phyloP scores from a whole-genome alignment of 495 filamentous ascomycete genomes.

The Podospora pseudocomata region DNA sequence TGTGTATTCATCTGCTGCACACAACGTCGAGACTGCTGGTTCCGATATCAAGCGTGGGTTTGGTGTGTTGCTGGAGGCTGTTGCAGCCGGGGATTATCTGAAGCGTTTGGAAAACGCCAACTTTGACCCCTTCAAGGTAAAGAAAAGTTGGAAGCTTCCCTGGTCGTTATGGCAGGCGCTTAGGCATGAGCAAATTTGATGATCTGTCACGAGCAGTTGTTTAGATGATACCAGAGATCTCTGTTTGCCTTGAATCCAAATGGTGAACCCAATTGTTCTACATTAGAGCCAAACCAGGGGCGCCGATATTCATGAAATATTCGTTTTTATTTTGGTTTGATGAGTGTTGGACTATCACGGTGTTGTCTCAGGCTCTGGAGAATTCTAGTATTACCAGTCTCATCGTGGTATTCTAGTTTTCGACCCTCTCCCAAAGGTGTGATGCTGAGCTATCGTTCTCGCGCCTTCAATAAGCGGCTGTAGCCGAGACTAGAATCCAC shows the following conservation, averaged over 20 bases:
- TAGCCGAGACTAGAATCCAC: background rate
- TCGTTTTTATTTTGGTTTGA: no score
- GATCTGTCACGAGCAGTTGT: background rate
- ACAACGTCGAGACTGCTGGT: conserved; percentile 30
- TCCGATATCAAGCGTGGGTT: conserved; percentile 63
- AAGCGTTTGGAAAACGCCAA: conserved; percentile 69
- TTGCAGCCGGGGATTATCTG: conserved; percentile 76
- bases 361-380: no score
- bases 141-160: conserved; percentile 81
- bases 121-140: conserved; percentile 70
- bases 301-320: no score
- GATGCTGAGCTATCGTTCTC: background rate
- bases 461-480: conserved; percentile 1
- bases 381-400: no score
- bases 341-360: no score
- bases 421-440: no score
- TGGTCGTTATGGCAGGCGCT: conserved; percentile 78
- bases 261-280: no score
- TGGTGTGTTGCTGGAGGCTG: conserved; percentile 71
- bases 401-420: no score
- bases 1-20: conserved; percentile 47
- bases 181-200: conserved; percentile 54
- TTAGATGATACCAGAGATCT: background rate
- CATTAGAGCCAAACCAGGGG: no score
- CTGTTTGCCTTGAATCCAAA: background rate